Evolutionary conservation across 2,329 filamentous ascomycete genomes (phyloP), one percentile per base, ranked within the genome.

Genomic region (Metarhizium robertsii): DNA sequence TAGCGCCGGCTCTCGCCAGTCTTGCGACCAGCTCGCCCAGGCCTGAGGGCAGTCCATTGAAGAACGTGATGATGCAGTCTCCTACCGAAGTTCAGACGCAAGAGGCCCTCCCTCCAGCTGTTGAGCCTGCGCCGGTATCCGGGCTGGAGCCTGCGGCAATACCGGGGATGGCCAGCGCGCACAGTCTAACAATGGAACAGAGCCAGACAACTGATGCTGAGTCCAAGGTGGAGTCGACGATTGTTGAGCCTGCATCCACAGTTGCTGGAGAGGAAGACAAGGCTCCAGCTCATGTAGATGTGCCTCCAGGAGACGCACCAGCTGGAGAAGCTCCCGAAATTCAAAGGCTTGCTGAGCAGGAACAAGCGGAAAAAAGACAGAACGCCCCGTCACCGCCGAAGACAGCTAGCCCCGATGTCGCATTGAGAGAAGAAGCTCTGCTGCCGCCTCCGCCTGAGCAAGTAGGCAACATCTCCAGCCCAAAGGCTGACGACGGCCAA

Each of bases 1-100:
- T 71, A 36, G 63, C 67, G 42, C 65, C 72, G 40, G 58, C 70
- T 52, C 40, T 66, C 49, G 60, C 62, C 8, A 59, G 59, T 18
- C 59, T 67, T 30, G 59, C 64, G 2, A 58, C 62, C 50, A 58
- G 61, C 40, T 67, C 71, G 3, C 68, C 71, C 1, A 71, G 63
- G 58, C 61, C 71, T 3, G 78, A 79, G 59, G 78, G 78, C 2
- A 81, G 78, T 53, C 78, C 78, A 0, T 65, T 81, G 20, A 80
- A 80, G 66, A 77, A 80, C 51, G 76, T 79, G 40, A 67, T 77
- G 32, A 57, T 78, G 16, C 71, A 69, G 10, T 79, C 78, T 10
- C 75, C 78, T 0, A 73, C 72, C 1, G 72, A 75, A 20, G 62
- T 69, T 13, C 48, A 50, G 25, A 36, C 57, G 10, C 46, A 58